A percentile compares a stretch with the other conserved stretches of the same genome.
Evolutionary conservation across 78 protist species (phyloP).

Genomic region (Cavenderia fasciculata): DNA sequence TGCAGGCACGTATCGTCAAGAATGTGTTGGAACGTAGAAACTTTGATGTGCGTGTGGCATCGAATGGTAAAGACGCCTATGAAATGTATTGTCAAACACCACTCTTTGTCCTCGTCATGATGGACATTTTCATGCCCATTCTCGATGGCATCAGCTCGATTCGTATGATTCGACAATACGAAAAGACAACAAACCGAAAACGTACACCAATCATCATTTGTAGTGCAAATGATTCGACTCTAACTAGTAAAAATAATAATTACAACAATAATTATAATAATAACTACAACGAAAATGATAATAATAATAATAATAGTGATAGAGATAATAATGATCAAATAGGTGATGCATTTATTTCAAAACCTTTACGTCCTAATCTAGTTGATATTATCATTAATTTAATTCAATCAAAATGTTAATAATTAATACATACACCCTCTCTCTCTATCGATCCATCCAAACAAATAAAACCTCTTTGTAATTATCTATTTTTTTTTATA

Average conservation of each 20-base stretch:
- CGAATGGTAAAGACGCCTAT: constrained; percentile 58
- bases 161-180: constrained; percentile 56
- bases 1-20: constrained; percentile 67
- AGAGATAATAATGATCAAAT: not conserved
- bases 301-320: not conserved
- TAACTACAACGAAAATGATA: not conserved
- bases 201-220: constrained; percentile 76
- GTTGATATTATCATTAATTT: constrained; percentile 31
- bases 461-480: no score
- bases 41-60: constrained; percentile 70
- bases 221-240: constrained; percentile 49
- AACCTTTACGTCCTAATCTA: constrained; percentile 50
- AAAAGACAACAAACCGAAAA: constrained; percentile 23
- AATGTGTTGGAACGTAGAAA: constrained; percentile 67
- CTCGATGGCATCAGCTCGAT: constrained; percentile 62
- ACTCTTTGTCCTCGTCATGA: constrained; percentile 42
- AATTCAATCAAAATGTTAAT: no score
- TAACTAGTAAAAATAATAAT: not conserved
- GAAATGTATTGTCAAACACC: constrained; percentile 74
- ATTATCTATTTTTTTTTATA: no score
- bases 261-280: not conserved
- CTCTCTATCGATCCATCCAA: no score
- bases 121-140: constrained; percentile 74
- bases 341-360: constrained; percentile 51
- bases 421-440: no score